These are phyloP conservation scores for Boletus albobrunnescens DNA, from an alignment of 1,284 basidiomycete genomes.

Conservation along the genomic window DNA sequence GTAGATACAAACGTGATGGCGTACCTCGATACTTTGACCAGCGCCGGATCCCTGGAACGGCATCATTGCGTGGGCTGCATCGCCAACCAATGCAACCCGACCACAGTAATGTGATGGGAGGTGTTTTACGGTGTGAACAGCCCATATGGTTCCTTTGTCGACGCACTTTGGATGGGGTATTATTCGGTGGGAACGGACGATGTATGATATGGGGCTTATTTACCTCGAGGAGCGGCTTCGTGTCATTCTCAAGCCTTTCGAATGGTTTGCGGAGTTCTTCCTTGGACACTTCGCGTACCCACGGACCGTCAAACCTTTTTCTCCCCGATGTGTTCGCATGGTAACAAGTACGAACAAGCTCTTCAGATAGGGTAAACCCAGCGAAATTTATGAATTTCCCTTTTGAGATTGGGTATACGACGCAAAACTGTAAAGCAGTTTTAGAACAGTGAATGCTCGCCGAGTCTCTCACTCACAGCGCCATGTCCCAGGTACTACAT, in stretches of 20 bases:
- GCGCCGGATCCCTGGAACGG: slow-evolving; percentile 55
- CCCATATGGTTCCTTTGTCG: slow-evolving; percentile 44
- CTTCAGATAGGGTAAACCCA: slow-evolving; percentile 30
- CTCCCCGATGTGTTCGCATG: slow-evolving; percentile 17
- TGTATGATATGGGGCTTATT: background rate
- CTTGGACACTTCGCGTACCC: slow-evolving; percentile 31
- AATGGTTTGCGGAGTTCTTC: slow-evolving; percentile 28
- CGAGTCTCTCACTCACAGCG: slow-evolving; percentile 17
- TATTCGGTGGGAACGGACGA: background rate
- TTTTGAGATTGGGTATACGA: slow-evolving; percentile 31
- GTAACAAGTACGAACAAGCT: slow-evolving; percentile 26
- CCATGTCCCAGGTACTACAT: slow-evolving; percentile 29
- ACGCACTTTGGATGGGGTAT: slow-evolving; percentile 31
- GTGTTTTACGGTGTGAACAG: slow-evolving; percentile 42
- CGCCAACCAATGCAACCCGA: slow-evolving; percentile 47
- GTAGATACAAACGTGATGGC: background rate
- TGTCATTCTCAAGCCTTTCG: slow-evolving; percentile 30
- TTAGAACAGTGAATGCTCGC: background rate
- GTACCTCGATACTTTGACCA: slow-evolving; percentile 54
- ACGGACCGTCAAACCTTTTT: slow-evolving; percentile 26
- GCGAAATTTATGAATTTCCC: slow-evolving; percentile 34
- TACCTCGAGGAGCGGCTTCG: slow-evolving; percentile 27
- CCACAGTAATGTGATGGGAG: slow-evolving; percentile 39
- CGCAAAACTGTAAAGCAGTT: slow-evolving; percentile 17
- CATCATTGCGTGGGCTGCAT: slow-evolving; percentile 56